Base-by-base conservation (phyloP, 495 filamentous ascomycete genomes). In the Penicillium roqueforti region DNA sequence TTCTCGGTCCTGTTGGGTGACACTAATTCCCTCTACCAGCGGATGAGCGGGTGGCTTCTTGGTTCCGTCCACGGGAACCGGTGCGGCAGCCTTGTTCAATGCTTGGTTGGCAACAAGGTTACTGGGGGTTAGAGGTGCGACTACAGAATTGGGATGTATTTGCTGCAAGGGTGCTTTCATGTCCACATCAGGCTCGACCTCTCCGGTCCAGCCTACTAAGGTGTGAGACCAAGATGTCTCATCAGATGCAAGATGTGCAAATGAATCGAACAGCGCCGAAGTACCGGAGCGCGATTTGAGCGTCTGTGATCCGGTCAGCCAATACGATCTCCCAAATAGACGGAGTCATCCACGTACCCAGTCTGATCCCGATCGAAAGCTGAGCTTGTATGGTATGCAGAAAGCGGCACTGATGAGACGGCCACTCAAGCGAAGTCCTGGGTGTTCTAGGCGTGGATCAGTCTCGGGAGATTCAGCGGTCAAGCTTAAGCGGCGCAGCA, bases 131-230 rank as follows among this genome's bases (percentile, higher is more conserved):
- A 61, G 19, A 4, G 67, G 55, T 11, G 59, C n/a, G 18, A 50
- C 51, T 19, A 54, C 57, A 8, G 61, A 55, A 52, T 75, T 72
- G 28, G 61, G 48, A 3, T 63, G 59, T 36, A 72, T 61, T 42
- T 64, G 68, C 39, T 76, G 72, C 18, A 73, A 51, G 13, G 71
- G 68, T 2, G 44, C 14, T 53, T 65, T 67, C 16, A 50, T 49
- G 23, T 82, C 74, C 13, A 70, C 38, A 9, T 76, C 67, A 3
- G 76, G 71, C 47, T 87, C 81, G 41, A 97, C 87, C 67, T 97
- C 91, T 29, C 92, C 92, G 2, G 92, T 92, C 92, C 92, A 97
- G 18, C 87, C 91, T 44, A 97, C 86, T 1, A 96, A 76, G 0
- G 85, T 90, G 71, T 95, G 91, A 59, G 88, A 86, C 89, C 89